phyloP scores from a whole-genome alignment of 495 filamentous ascomycete species.

The Aspergillus campestris region DNA sequence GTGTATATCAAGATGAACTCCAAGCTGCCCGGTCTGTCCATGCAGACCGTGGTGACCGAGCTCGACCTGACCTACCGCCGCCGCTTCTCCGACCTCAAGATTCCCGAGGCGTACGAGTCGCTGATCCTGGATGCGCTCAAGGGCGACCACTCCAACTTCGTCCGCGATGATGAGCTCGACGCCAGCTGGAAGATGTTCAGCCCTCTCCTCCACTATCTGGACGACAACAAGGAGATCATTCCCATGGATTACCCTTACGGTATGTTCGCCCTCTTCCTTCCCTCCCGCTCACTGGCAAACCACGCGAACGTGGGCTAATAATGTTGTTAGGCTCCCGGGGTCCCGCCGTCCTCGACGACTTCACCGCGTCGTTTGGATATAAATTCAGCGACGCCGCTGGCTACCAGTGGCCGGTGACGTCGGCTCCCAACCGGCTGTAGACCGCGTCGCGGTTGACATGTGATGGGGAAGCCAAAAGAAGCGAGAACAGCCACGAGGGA shows the following conservation, averaged over 20 bases:
- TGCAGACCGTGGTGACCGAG: conserved; percentile 99
- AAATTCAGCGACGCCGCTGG: conserved; percentile 97
- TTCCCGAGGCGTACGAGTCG: conserved; percentile 98
- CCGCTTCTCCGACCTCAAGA: conserved; percentile 98
- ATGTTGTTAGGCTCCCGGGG: conserved; percentile 73
- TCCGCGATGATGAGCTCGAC: conserved; percentile 96
- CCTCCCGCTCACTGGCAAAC: not conserved
- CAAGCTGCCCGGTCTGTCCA: conserved; percentile 94
- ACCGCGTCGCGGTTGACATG: conserved; percentile 16
- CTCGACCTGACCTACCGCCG: conserved; percentile 97
- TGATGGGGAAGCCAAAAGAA: conserved; percentile 2
- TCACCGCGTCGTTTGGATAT: conserved; percentile 95
- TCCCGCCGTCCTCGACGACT: conserved; percentile 93
- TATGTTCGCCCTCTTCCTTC: conserved; percentile 35
- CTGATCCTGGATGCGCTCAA: conserved; percentile 96
- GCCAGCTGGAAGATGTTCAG: conserved; percentile 99
- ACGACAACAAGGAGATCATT: conserved; percentile 97
- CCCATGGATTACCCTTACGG: conserved; percentile 99
- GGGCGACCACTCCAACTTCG: conserved; percentile 99
- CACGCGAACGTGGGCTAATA: conserved; percentile 4
- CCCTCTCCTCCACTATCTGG: conserved; percentile 92
- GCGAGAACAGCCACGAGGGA: conserved; percentile 4
- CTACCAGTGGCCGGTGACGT: conserved; percentile 84
- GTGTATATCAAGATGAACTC: conserved; percentile 99
- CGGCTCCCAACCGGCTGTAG: conserved; percentile 64